Conservation (phyloP, 108 stramenopile genomes). For the Pseudonitzschia pungens region DNA sequence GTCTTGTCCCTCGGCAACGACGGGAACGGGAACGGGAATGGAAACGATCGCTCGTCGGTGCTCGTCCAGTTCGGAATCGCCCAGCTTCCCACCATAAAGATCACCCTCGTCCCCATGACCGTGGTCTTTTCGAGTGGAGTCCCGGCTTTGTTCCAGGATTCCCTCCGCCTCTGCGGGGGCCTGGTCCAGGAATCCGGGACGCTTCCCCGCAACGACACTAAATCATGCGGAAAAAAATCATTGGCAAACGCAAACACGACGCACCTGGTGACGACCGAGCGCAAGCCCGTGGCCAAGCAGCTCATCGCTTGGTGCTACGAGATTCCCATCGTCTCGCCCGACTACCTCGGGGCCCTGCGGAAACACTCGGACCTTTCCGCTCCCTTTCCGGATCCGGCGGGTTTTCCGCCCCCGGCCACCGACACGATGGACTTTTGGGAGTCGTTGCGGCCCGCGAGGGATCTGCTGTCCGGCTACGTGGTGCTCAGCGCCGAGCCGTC, state of each 20-base stretch:
- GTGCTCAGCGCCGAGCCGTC: constrained; percentile 19
- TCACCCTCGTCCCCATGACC: constrained; percentile 20
- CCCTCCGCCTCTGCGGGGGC: neutral
- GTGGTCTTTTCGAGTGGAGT: constrained; percentile 18
- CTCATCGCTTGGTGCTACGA: constrained; percentile 28
- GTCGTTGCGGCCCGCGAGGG: constrained; percentile 7
- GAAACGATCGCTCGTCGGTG: neutral
- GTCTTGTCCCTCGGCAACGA: constrained; percentile 13
- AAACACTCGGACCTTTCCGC: constrained; percentile 7
- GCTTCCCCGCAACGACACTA: constrained; percentile 8
- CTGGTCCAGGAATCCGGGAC: constrained; percentile 6
- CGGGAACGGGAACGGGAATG: no score
- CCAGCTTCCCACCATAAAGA: constrained; percentile 24
- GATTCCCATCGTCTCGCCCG: constrained; percentile 31
- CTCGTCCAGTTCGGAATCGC: constrained; percentile 26
- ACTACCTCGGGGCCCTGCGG: constrained; percentile 17
- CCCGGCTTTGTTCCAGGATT: constrained; percentile 1
- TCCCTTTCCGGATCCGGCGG: constrained; percentile 10
- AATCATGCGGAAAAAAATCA: no score
- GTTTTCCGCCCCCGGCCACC: constrained; percentile 12
- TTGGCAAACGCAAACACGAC: constrained; percentile 17
- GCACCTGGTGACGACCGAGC: constrained; percentile 22
- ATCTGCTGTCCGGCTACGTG: constrained; percentile 15
- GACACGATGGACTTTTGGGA: constrained; percentile 11
- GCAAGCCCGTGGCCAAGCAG: constrained; percentile 25